Evolutionary conservation across 345 rosid genomes (phyloP), one percentile per base, ranked within the genome.

Genomic region (Dipteronia dyeriana): DNA sequence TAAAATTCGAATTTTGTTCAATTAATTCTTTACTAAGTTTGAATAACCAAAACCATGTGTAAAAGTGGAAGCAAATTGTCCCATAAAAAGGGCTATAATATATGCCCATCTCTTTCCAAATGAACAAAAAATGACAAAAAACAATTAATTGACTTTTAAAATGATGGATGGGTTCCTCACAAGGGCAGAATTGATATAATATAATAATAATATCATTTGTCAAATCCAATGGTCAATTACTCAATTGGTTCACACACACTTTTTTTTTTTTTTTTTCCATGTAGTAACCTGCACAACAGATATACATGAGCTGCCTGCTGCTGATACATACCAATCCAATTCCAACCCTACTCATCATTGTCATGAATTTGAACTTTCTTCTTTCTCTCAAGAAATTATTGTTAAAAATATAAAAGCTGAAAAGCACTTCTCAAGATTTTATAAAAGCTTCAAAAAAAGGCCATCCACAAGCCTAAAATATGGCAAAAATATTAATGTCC

Each of bases 381-480:
- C 49, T 20, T 20, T 71, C 71, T 17, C 49, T 64, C 20, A 2
- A 22, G 17, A 61, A 70, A 62, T 70, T 41, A 41, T 7, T 41
- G 2, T 13, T 70, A 14, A 43, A 51, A 31, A 29, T 70, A 68
- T 26, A 16, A 54, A 74, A 70, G 71, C 71, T 76, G 78, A 72
- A 61, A 70, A 74, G 45, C 19, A 57, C 63, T 39, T 57, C 8
- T 68, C 73, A 78, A 63, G 43, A 82, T 34, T 74, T 78, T 84
- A 83, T 70, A 79, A 54, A 73, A 66, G 75, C 70, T 79, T 51
- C 38, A 51, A 60, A 84, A 83, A 81, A 85, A 73, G 7, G 76
- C 12, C 86, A 81, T 83, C 91, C 90, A 87, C 91, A 90, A 84
- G 72, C 78, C 71, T 63, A 60, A 75, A 56, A 65, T 41, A 51